These are phyloP conservation scores for Miscanthus lutarioriparius DNA, from an alignment of 176 grass and related monocot species.

Conservation along the genomic window DNA sequence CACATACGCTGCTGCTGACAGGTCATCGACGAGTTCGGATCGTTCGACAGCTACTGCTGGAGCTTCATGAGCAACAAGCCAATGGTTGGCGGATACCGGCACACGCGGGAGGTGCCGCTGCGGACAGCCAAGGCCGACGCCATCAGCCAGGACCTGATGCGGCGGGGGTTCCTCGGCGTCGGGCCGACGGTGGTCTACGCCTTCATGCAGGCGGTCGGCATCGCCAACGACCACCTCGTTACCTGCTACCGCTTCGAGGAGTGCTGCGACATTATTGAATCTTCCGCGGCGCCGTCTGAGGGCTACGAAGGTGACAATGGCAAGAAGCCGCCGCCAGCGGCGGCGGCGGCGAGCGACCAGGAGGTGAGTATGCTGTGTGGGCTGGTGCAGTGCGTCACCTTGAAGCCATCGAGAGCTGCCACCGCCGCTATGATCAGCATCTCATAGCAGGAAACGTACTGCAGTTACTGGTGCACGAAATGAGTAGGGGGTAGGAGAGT, in stretches of 20 bases:
- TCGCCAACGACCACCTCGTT: constrained; percentile 91
- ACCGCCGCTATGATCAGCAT: constrained; percentile 41
- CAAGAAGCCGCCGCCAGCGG: not conserved
- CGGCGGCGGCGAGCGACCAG: constrained; percentile 32
- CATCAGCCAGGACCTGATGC: constrained; percentile 86
- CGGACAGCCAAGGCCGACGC: constrained; percentile 81
- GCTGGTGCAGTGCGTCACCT: constrained; percentile 35
- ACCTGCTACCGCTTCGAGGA: constrained; percentile 75
- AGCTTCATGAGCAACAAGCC: constrained; percentile 71
- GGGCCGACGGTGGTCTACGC: constrained; percentile 88
- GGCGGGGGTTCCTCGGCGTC: constrained; percentile 76
- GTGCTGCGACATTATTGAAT: constrained; percentile 39
- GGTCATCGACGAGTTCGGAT: constrained; percentile 92
- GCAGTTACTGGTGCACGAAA: not conserved
- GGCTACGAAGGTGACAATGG: not conserved
- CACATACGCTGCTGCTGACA: constrained; percentile 30
- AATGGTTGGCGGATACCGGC: constrained; percentile 58
- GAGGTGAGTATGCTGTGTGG: constrained; percentile 36
- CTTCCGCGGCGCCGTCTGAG: not conserved
- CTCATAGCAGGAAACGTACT: constrained; percentile 49
- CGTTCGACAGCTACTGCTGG: constrained; percentile 91
- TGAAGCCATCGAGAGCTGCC: constrained; percentile 30
- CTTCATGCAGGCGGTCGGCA: constrained; percentile 96
- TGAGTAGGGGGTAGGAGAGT: constrained; percentile 21
- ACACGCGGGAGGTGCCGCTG: constrained; percentile 77